phyloP scores from a whole-genome alignment of 768 basidiomycete genomes.

The Mycena maculata region DNA sequence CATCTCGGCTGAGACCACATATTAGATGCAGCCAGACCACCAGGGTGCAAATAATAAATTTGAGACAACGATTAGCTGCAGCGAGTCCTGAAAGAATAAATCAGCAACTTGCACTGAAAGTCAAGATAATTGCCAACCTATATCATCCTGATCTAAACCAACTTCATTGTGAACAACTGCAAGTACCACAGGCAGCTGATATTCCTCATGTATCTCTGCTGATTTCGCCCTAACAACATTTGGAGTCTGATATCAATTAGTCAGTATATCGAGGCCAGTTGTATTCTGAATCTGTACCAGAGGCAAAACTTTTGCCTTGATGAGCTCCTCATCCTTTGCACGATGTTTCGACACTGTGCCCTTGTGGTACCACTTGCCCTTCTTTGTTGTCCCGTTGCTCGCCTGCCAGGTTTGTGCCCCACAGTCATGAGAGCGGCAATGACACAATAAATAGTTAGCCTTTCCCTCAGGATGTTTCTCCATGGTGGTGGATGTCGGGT shows the following conservation, averaged over 20 bases:
- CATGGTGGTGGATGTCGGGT: background rate
- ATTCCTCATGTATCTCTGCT: background rate
- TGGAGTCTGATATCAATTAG: background rate
- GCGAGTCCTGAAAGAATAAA: conserved; percentile 9
- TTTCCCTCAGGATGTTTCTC: conserved; percentile 11
- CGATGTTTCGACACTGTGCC: background rate
- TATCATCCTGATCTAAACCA: background rate
- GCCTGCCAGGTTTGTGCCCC: conserved; percentile 5
- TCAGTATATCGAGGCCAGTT: conserved; percentile 4
- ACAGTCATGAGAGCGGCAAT: conserved; percentile 18
- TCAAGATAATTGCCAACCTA: background rate
- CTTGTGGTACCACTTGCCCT: conserved; percentile 8
- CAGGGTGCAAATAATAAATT: conserved; percentile 9
- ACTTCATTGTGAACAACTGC: background rate
- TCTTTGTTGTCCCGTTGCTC: background rate
- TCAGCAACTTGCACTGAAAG: background rate
- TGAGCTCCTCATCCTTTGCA: background rate
- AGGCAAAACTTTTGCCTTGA: background rate
- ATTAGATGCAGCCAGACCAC: conserved; percentile 19
- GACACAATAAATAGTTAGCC: background rate
- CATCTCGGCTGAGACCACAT: conserved; percentile 6
- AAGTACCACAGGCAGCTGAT: conserved; percentile 4
- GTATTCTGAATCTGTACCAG: background rate
- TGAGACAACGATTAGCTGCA: conserved; percentile 2
- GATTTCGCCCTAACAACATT: background rate